Percentiles rank a stretch among this genome's conserved stretches.
phyloP scores from a whole-genome alignment of 163 green algal genomes.

The Prototheca cutis region DNA sequence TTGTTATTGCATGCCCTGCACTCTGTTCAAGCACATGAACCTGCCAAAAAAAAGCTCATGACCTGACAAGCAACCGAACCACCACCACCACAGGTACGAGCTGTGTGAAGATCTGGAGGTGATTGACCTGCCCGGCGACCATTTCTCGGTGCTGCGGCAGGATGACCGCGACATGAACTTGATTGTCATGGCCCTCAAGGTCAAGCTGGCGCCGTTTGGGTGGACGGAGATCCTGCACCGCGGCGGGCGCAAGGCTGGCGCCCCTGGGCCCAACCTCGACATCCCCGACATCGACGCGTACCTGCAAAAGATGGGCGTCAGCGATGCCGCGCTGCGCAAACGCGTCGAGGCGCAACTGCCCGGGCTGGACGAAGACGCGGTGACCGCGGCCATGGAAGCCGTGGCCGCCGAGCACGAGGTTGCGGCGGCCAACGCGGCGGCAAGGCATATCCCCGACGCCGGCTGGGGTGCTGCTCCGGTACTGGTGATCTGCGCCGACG shows the following conservation, averaged over 20 bases:
- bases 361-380: slow-evolving; percentile 4
- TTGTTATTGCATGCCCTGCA: no score
- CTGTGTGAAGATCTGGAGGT: slow-evolving; percentile 60
- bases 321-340: slow-evolving; percentile 20
- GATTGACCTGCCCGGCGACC: slow-evolving; percentile 74
- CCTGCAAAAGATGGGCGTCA: slow-evolving; percentile 67
- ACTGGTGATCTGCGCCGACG: slow-evolving; percentile 31
- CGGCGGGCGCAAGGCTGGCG: slow-evolving; percentile 1
- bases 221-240: slow-evolving; percentile 54
- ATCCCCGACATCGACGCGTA: slow-evolving; percentile 55
- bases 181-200: slow-evolving; percentile 59
- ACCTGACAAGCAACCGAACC: no score
- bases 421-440: slow-evolving; percentile 14
- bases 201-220: slow-evolving; percentile 51
- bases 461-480: slow-evolving; percentile 1
- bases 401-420: slow-evolving; percentile 6
- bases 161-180: slow-evolving; percentile 50
- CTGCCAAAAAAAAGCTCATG: no score
- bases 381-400: slow-evolving; percentile 5
- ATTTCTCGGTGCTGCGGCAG: slow-evolving; percentile 69
- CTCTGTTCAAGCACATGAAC: no score
- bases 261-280: slow-evolving; percentile 24
- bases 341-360: slow-evolving; percentile 31
- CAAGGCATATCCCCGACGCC: neutral
- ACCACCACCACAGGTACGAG: slow-evolving; percentile 41